A percentile compares a stretch with the other conserved stretches of the same genome.
Evolutionary conservation across 2,329 filamentous ascomycete species (phyloP).

Genomic region (Fusarium acutatum): DNA sequence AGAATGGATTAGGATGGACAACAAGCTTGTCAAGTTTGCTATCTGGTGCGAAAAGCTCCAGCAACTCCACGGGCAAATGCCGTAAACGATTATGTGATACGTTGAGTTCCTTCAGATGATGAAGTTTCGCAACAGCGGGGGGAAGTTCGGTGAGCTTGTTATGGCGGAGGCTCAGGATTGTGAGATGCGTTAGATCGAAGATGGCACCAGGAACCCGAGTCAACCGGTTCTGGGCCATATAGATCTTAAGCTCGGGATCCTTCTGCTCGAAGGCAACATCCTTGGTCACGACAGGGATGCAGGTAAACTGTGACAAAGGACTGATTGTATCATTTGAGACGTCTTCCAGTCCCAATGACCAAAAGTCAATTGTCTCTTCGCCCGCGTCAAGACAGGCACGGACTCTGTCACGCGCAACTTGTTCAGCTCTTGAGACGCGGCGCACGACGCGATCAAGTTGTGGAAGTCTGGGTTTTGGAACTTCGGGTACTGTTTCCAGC

Average conservation of each 20-base stretch:
- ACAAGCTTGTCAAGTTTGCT: constrained; percentile 61
- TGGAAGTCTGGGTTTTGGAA: constrained; percentile 48
- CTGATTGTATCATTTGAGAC: constrained; percentile 66
- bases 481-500: constrained; percentile 45
- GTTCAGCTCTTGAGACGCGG: constrained; percentile 52
- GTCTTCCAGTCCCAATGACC: constrained; percentile 61
- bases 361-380: constrained; percentile 68
- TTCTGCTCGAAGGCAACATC: constrained; percentile 68
- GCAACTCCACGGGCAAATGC: constrained; percentile 69
- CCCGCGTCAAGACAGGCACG: constrained; percentile 65
- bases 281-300: constrained; percentile 62
- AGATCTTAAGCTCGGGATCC: constrained; percentile 68
- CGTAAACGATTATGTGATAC: constrained; percentile 70
- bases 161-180: constrained; percentile 71
- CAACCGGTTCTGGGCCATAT: constrained; percentile 68
- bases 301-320: constrained; percentile 63
- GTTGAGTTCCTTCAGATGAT: constrained; percentile 69
- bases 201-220: constrained; percentile 65
- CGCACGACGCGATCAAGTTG: constrained; percentile 47
- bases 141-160: constrained; percentile 71
- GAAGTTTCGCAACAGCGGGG: constrained; percentile 64
- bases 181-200: constrained; percentile 69
- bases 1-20: constrained; percentile 71
- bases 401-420: constrained; percentile 56
- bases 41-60: constrained; percentile 60